Base-by-base conservation (phyloP, 2,329 filamentous ascomycete genomes). In the Colletotrichum eremochloae region DNA sequence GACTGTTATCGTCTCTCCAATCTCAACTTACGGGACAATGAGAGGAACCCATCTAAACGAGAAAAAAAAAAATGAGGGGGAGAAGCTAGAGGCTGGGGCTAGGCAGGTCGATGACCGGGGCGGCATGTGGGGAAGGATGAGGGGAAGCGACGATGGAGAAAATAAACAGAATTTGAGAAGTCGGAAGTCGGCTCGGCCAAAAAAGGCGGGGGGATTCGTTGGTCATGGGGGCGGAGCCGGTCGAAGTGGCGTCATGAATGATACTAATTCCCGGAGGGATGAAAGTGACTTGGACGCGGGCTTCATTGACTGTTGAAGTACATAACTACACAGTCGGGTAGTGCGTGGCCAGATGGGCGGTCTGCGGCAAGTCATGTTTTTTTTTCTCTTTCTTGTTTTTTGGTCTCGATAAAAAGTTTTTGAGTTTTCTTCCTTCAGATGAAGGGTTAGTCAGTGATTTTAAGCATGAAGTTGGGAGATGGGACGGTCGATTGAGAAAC, bases 71-170 rank as follows among this genome's bases (percentile, higher is more conserved):
- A 38, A 61, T 61, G 66, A 69, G 69, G 69, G 66, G 53, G 64
- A 69, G 55, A 36, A 46, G 38, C 42, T 14, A 5, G 8, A 29
- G 24, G n/a, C 15, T 3, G n/a, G 69, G 69, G 31, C 31, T 6
- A 50, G 50, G n/a, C 29, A 3, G n/a, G 12, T 48, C 9, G 9
- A 48, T 24, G 46, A 14, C 12, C n/a, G 40, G 52, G 65, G 36
- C 57, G 36, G n/a, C 55, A 50, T 69, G 69, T 66, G 69, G 69
- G 60, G 69, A 55, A 72, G 53, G 58, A 24, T 68, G 58, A 44
- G 62, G 68, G 64, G 69, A 31, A 53, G 55, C 46, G 24, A 57
- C 4, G 63, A 61, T 48, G 63, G 56, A 61, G 55, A 61, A 56
- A 38, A 29, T n/a, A 18, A 50, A 57, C 53, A 15, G 24, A 24